Base-by-base conservation (phyloP, 768 basidiomycete genomes). In the Suillus placidus region DNA sequence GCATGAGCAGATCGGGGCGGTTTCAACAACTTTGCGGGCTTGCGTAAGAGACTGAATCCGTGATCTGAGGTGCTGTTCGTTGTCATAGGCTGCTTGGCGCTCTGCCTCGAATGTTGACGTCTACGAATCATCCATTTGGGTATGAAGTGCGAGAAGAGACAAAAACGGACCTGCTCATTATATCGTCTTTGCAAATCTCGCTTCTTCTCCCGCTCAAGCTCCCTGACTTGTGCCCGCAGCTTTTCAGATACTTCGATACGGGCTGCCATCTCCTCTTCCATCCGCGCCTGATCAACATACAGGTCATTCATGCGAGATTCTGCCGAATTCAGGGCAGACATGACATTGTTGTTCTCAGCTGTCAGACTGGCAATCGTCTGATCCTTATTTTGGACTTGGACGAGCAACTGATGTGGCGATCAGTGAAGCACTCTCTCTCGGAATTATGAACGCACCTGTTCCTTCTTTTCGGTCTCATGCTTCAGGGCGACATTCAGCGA, bases 11-110 rank as follows among this genome's bases (percentile, higher is more conserved):
- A 68, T 49, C 78, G 70, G 20, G 76, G 70, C 8, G 71, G 73
- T 64, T n/a, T 85, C 83, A 10, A 78, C 75, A 61, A 86, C 84
- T 73, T 84, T 91, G 66, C 88, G 86, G 52, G 85, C 82, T 67
- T 92, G 87, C 8, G 85, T 81, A 45, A 95, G 85, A 9, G 90
- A 91, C 72, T 92, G 89, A 61, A 96, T 94, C 66, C 93, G 92
- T 54, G 92, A 91, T 78, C 94, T 95, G 69, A 95, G 88, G 76
- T 95, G 94, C 74, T 95, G 92, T 72, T 97, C 94, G 72, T 93
- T 94, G 77, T 96, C 94, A 73, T 94, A 94, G 77, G 95, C 92
- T 18, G 93, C 85, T 75, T 95, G 93, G 40, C 95, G 90, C 77
- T 97, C 95, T 9, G 93, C 91, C 73, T 97, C 95, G 73, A 95